Conservation (phyloP, 176 grass and related monocot genomes). For the Saccharum spontaneum region DNA sequence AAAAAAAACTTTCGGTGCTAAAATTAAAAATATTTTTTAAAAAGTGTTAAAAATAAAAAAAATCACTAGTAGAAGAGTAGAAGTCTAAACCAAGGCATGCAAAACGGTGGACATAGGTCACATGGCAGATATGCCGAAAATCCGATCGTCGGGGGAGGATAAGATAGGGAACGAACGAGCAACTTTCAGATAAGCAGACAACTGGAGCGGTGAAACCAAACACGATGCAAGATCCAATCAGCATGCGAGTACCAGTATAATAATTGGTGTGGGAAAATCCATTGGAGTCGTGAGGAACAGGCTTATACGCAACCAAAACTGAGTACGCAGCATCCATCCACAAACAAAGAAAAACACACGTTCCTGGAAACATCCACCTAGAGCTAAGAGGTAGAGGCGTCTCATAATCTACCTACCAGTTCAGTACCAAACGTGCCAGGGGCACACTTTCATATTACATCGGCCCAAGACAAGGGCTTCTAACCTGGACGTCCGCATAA, state of each 20-base stretch:
- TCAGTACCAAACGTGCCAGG: background rate
- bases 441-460: background rate
- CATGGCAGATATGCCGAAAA: background rate
- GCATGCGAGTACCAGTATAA: background rate
- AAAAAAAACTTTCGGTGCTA: no score
- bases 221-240: constrained; percentile 5
- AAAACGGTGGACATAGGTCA: background rate
- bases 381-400: background rate
- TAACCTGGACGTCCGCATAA: background rate
- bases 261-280: background rate
- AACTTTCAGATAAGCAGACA: background rate
- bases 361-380: background rate
- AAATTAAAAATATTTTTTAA: no score
- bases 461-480: background rate
- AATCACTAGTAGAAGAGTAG: no score
- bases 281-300: background rate
- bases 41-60: no score
- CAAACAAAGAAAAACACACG: background rate
- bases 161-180: background rate
- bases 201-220: constrained; percentile 13
- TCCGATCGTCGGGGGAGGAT: constrained; percentile 3
- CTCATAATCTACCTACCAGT: background rate
- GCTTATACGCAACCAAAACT: constrained; percentile 5
- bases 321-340: background rate
- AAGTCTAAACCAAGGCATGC: no score